phyloP scores from a whole-genome alignment of 495 filamentous ascomycete genomes.

The Neurospora sp. region DNA sequence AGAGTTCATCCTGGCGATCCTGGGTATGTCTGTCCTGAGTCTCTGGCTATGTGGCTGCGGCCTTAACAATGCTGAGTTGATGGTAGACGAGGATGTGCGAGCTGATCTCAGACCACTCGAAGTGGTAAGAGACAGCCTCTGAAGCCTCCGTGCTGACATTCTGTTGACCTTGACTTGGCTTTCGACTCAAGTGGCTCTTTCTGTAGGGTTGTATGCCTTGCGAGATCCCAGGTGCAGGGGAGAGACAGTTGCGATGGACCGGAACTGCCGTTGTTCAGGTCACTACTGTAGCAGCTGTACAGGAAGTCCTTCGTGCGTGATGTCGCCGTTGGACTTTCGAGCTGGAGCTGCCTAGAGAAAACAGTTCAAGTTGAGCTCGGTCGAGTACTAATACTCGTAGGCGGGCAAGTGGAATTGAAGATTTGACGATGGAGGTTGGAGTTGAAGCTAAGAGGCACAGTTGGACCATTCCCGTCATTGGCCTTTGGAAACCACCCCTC shows the following conservation, averaged over 20 bases:
- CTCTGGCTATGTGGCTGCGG: not conserved
- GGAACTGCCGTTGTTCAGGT: not conserved
- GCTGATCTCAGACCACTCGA: not conserved
- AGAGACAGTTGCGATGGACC: not conserved
- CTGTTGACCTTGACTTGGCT: not conserved
- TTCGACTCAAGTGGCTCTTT: not conserved
- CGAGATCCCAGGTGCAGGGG: not conserved
- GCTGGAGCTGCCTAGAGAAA: not conserved
- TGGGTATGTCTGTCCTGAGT: not conserved
- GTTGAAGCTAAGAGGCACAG: not conserved
- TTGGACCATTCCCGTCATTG: not conserved
- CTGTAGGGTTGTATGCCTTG: not conserved
- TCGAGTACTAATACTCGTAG: not conserved
- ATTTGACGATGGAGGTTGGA: not conserved
- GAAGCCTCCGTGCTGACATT: not conserved
- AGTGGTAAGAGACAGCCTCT: not conserved
- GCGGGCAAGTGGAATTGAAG: not conserved
- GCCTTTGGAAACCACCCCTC: not conserved
- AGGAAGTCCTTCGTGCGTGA: not conserved
- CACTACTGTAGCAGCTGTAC: not conserved
- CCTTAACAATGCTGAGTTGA: not conserved
- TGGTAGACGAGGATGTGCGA: not conserved
- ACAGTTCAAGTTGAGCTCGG: not conserved
- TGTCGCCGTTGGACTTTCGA: not conserved
- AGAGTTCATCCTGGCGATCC: conserved; percentile 14